Evolutionary conservation across 495 filamentous ascomycete species (phyloP).

Genomic region (Sordaria brevicollis): DNA sequence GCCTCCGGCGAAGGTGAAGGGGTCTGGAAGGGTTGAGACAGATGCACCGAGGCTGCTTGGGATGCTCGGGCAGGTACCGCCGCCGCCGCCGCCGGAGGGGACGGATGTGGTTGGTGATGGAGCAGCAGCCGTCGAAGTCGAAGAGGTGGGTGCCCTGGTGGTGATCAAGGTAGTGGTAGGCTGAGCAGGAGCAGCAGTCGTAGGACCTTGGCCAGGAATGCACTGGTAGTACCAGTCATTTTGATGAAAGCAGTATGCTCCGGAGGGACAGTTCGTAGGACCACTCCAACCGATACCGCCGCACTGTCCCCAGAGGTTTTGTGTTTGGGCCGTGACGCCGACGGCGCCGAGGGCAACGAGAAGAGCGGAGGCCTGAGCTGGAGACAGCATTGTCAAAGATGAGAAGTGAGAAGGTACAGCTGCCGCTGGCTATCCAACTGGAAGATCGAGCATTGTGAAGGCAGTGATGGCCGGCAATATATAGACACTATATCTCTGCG

Average conservation of each 20-base stretch:
- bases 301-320: constrained; percentile 30
- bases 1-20: constrained; percentile 40
- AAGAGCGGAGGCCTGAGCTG: constrained; percentile 8
- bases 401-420: not conserved
- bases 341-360: constrained; percentile 12
- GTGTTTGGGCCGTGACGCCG: constrained; percentile 6
- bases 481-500: not conserved
- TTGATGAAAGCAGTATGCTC: constrained; percentile 26
- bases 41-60: constrained; percentile 7
- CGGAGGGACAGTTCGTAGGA: constrained; percentile 25
- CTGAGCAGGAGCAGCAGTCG: constrained; percentile 2
- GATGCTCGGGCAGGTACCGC: constrained; percentile 6
- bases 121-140: not conserved
- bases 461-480: not conserved
- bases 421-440: not conserved
- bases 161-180: not conserved
- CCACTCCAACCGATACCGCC: constrained; percentile 35
- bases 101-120: not conserved
- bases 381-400: constrained; percentile 9
- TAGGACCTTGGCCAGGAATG: constrained; percentile 13
- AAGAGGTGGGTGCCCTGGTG: not conserved
- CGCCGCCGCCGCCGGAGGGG: not conserved
- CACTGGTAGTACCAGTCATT: constrained; percentile 35
- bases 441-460: not conserved
- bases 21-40: constrained; percentile 33